Conservation (phyloP, 2,329 filamentous ascomycete species). For the Trichoderma guizhouense region DNA sequence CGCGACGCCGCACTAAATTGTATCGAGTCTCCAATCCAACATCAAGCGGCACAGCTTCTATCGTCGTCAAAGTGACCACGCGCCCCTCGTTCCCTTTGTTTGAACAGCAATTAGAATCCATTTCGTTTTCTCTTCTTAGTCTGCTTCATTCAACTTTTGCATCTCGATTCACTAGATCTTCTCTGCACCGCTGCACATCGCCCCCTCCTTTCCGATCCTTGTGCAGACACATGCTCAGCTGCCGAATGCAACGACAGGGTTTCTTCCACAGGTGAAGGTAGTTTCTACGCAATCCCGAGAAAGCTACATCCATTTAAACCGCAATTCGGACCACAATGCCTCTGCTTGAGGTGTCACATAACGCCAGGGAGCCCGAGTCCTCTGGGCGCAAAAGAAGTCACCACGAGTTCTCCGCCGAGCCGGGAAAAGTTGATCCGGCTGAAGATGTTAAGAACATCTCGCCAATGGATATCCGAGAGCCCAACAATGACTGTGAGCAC, state of each 20-base stretch:
- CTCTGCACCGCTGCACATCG: background rate
- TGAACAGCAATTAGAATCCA: background rate
- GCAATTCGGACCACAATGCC: conserved; percentile 38
- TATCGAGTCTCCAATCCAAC: background rate
- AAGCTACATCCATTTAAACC: background rate
- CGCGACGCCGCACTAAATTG: background rate
- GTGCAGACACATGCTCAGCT: background rate
- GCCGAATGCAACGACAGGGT: background rate
- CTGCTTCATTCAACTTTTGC: background rate
- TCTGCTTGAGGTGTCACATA: conserved; percentile 45
- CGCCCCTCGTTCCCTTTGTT: background rate
- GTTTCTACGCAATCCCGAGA: background rate
- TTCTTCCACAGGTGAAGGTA: background rate
- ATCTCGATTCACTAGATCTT: background rate
- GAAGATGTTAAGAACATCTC: conserved; percentile 23
- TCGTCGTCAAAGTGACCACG: background rate
- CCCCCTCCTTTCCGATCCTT: background rate
- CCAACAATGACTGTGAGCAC: conserved; percentile 27
- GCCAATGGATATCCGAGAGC: conserved; percentile 20
- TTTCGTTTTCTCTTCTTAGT: background rate
- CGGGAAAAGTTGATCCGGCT: conserved; percentile 26
- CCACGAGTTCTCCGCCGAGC: conserved; percentile 41
- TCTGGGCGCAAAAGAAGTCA: conserved; percentile 45
- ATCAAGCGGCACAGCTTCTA: background rate
- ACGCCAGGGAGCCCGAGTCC: conserved; percentile 45